These are phyloP conservation scores for Zygnema circumcarinatum DNA, from an alignment of 139 green algal species.

Conservation along the genomic window DNA sequence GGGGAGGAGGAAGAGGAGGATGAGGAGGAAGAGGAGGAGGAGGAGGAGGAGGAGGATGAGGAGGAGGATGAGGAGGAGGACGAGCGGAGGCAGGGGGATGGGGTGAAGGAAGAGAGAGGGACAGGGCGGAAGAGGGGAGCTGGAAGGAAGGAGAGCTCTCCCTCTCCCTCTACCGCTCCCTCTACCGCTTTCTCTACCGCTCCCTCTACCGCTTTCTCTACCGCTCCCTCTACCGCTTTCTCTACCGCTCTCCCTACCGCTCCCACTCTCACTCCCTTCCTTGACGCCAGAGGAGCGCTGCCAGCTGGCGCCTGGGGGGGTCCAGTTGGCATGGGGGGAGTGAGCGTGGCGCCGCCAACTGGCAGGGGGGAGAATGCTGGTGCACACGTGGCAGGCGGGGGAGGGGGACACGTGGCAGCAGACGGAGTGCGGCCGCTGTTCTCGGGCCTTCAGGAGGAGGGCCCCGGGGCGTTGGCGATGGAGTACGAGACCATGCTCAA, in stretches of 20 bases:
- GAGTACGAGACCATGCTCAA: constrained; percentile 30
- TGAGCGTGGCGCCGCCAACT: background rate
- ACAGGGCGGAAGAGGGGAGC: background rate
- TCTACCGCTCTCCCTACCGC: background rate
- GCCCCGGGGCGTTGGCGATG: background rate
- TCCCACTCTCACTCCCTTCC: no score
- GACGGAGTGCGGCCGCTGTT: background rate
- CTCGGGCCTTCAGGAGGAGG: background rate
- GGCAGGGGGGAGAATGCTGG: background rate
- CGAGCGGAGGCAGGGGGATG: background rate
- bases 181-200: background rate
- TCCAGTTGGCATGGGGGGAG: background rate
- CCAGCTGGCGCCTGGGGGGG: background rate
- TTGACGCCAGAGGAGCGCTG: background rate
- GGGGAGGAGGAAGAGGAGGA: background rate
- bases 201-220: background rate
- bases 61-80: constrained; percentile 18
- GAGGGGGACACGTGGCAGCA: background rate
- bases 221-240: background rate
- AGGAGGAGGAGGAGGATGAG: background rate
- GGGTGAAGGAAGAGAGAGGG: background rate
- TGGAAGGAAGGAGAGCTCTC: background rate
- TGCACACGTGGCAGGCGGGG: background rate
- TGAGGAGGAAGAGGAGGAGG: background rate
- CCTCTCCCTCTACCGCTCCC: background rate